Percentiles rank a stretch among this genome's conserved stretches.
Evolutionary conservation across 768 basidiomycete genomes (phyloP).

Genomic region (Crepidotus variabilis): DNA sequence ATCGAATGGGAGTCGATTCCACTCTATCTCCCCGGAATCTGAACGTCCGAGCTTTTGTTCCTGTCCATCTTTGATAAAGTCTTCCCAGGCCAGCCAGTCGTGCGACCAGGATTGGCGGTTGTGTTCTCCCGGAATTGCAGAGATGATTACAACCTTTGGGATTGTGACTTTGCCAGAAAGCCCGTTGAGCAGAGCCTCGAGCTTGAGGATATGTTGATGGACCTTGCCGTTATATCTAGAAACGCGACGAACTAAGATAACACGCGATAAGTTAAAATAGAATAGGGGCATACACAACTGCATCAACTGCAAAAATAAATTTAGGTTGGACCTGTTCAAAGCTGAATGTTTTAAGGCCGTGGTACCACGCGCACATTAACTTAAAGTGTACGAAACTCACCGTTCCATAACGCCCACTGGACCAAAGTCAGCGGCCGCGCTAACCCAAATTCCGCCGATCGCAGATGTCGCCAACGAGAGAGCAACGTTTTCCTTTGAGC

Average conservation of each 20-base stretch:
- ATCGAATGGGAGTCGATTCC: slow-evolving; percentile 61
- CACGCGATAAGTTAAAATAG: slow-evolving; percentile 9
- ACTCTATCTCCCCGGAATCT: slow-evolving; percentile 58
- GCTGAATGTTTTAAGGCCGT: slow-evolving; percentile 25
- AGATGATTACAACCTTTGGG: slow-evolving; percentile 57
- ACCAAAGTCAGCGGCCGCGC: slow-evolving; percentile 82
- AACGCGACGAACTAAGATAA: slow-evolving; percentile 3
- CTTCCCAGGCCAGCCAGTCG: slow-evolving; percentile 53
- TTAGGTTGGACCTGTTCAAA: slow-evolving; percentile 78
- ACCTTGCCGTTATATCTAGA: slow-evolving; percentile 67
- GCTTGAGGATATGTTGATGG: slow-evolving; percentile 63
- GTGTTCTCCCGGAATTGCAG: slow-evolving; percentile 33
- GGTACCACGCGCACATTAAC: slow-evolving; percentile 4
- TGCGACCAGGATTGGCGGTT: slow-evolving; percentile 35
- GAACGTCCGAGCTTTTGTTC: slow-evolving; percentile 42
- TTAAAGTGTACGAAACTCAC: slow-evolving; percentile 25
- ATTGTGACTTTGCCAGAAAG: slow-evolving; percentile 36
- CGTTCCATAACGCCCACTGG: slow-evolving; percentile 73
- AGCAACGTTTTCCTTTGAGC: slow-evolving; percentile 58
- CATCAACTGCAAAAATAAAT: slow-evolving; percentile 70
- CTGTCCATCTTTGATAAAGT: slow-evolving; percentile 46
- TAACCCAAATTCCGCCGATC: slow-evolving; percentile 80
- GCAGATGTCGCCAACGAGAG: slow-evolving; percentile 67
- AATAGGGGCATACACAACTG: slow-evolving; percentile 51
- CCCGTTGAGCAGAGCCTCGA: slow-evolving; percentile 51